phyloP scores from a whole-genome alignment of 768 basidiomycete species.

The Lactarius hengduanensis region DNA sequence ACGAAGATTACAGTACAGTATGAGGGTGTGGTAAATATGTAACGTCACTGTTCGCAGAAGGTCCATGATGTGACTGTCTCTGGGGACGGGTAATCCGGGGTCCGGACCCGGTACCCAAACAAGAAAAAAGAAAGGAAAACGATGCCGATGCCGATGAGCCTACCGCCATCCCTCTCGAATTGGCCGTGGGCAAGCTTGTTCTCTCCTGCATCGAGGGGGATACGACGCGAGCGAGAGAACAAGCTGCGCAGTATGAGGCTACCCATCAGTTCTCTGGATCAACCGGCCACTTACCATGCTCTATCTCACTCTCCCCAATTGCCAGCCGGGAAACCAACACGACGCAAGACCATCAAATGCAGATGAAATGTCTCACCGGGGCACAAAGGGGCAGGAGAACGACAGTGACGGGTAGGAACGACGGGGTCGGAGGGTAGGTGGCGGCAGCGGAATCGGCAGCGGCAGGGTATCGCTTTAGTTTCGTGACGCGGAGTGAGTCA shows the following conservation, averaged over 20 bases:
- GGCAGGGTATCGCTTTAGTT: background rate
- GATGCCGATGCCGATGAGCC: background rate
- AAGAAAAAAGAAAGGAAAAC: background rate
- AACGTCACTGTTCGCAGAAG: background rate
- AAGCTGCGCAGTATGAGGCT: background rate
- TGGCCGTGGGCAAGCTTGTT: background rate
- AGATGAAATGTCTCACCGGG: slow-evolving; percentile 1
- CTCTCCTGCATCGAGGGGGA: background rate
- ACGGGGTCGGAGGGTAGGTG: background rate
- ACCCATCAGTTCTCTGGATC: background rate
- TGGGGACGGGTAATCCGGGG: background rate
- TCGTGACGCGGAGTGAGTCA: background rate
- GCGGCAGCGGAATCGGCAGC: background rate
- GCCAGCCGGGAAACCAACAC: background rate
- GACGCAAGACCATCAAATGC: background rate
- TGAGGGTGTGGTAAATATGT: background rate
- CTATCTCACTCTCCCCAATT: background rate
- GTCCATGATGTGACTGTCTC: background rate
- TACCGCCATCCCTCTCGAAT: background rate
- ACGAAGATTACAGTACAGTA: background rate
- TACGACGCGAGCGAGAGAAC: background rate
- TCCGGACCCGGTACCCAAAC: background rate
- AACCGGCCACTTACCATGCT: background rate
- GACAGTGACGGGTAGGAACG: background rate
- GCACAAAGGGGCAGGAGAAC: background rate